These are phyloP conservation scores for Gnetum montanum DNA, from an alignment of 75 land plant species.

Conservation along the genomic window DNA sequence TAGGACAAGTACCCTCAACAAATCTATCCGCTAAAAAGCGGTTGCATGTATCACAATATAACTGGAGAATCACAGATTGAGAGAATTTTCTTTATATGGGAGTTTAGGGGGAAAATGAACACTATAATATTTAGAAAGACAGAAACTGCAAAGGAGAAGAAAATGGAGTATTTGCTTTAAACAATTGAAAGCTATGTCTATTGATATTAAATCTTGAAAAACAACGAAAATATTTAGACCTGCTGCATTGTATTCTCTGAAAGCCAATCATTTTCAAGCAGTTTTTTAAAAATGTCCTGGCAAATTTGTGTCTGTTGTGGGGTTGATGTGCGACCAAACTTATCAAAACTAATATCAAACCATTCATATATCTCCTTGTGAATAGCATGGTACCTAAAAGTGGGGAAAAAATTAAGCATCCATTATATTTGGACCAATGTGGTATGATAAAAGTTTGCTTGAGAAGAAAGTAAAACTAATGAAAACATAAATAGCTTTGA, in stretches of 20 bases:
- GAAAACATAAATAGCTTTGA: too few relatives aligned
- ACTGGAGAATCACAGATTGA: constrained; percentile 36
- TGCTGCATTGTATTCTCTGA: constrained; percentile 90
- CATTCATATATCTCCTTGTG: constrained; percentile 91
- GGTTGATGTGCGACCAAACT: constrained; percentile 88
- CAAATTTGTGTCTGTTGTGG: constrained; percentile 91
- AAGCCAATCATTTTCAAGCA: constrained; percentile 75
- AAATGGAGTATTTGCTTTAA: too few relatives aligned
- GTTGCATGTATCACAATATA: constrained; percentile 73
- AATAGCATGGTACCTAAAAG: constrained; percentile 77
- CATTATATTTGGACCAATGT: not conserved
- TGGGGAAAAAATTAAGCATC: not conserved
- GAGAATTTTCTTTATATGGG: not conserved
- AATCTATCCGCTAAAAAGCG: constrained; percentile 91
- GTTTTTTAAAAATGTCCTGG: constrained; percentile 72
- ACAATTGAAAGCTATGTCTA: too few relatives aligned
- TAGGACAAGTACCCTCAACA: constrained; percentile 85
- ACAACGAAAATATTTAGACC: too few relatives aligned
- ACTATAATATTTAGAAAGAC: not conserved
- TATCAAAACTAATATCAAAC: constrained; percentile 90
- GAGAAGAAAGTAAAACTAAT: not conserved
- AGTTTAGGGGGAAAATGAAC: not conserved
- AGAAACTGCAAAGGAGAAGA: not conserved
- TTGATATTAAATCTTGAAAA: too few relatives aligned
- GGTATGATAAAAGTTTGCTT: not conserved